Percentiles rank a stretch among this genome's conserved stretches.
Evolutionary conservation across 108 stramenopile genomes (phyloP).

Genomic region (Skeletonema menzelii): DNA sequence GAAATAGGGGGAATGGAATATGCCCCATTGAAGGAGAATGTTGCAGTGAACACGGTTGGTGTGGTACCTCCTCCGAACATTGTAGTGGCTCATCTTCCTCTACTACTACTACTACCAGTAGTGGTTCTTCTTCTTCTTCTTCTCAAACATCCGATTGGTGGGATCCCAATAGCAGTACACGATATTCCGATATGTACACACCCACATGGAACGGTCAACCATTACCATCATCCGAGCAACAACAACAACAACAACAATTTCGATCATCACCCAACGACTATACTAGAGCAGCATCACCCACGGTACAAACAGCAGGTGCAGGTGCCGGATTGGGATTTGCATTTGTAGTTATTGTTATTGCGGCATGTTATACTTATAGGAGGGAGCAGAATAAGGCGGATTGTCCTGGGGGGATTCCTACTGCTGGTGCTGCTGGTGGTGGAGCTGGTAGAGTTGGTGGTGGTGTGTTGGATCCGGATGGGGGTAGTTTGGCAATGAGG

Average conservation of each 20-base stretch:
- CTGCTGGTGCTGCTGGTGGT: background rate
- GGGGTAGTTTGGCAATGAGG: background rate
- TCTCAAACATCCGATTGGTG: background rate
- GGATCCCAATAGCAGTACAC: background rate
- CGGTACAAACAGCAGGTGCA: background rate
- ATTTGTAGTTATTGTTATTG: background rate
- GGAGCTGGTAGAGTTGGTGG: too few species aligned
- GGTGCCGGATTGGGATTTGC: background rate
- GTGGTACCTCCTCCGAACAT: background rate
- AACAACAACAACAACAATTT: background rate
- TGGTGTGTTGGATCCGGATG: background rate
- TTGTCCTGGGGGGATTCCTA: background rate
- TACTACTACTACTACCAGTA: background rate
- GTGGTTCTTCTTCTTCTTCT: too few species aligned
- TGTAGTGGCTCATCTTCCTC: background rate
- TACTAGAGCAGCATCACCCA: background rate
- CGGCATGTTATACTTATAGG: background rate
- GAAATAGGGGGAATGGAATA: background rate
- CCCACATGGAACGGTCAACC: background rate
- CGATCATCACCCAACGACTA: background rate
- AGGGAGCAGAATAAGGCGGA: background rate
- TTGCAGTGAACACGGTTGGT: background rate
- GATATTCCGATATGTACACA: too few species aligned
- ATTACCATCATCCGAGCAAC: too few species aligned
- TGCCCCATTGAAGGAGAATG: background rate